Base-by-base conservation (phyloP, 2,329 filamentous ascomycete species). In the Fusarium sp. region DNA sequence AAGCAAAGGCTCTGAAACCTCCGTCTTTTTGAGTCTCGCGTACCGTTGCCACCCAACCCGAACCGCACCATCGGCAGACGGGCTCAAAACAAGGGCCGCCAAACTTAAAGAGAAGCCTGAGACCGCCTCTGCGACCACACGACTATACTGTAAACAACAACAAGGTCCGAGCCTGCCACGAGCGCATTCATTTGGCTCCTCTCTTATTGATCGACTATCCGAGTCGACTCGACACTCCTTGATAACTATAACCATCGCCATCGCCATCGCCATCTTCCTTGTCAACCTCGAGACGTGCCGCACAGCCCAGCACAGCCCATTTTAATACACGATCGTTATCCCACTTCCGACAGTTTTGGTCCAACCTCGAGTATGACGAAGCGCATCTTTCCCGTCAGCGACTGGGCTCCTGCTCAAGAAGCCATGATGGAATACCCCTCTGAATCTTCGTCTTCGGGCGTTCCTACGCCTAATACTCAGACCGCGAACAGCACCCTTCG, bases 381-480 rank as follows among this genome's bases (percentile, higher is more conserved):
- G 65, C 77, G 80, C 70, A 78, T 81, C 63, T 78, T 81, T 66
- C 78, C 79, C 50, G 71, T 82, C 60, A 75, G 76, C 65, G 82
- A 84, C 66, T 83, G 80, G 82, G 78, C 80, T 41, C 76, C 80
- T 23, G 68, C 74, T 52, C 82, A 83, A 67, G 83, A 85, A 71
- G 79, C 83, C 72, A 79, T 79, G 69, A 64, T 75, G 68, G 66
- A 74, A 35, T 24, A 44, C 12, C 26, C 57, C 47, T 52, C 71
- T 28, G 73, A 70, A 39, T 71, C 71, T 15, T 63, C 69, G 53
- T 35, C 48, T 23, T 20, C 62, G 44, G 64, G 46, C n/a, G 57
- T 49, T n/a, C 39, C 70, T 41, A 33, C 44, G 49, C 29, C 53
- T 28, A 60, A 67, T 42, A 26, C 63, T 18, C 52, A 69, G 15